These are phyloP conservation scores for Pichia cephalocereana DNA, from an alignment of 805 yeast species.

Conservation along the genomic window DNA sequence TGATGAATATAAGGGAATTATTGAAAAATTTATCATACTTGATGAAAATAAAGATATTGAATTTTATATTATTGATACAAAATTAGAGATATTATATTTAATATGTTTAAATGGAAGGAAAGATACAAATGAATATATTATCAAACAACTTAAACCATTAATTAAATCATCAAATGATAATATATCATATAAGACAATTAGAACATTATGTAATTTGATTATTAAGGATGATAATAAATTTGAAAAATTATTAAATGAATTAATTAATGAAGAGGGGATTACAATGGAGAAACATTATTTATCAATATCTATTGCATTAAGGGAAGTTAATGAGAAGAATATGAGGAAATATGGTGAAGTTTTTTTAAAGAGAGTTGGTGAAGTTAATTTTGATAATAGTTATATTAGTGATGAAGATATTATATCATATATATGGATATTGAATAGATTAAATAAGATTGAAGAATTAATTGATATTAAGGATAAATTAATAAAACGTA, in stretches of 20 bases:
- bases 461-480: constrained; percentile 1
- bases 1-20: too few species aligned
- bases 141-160: not conserved
- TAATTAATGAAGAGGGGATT: not conserved
- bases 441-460: not conserved
- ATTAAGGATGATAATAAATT: constrained; percentile 34
- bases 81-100: constrained; percentile 75
- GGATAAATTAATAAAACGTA: not conserved
- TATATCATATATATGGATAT: constrained; percentile 1
- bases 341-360: not conserved
- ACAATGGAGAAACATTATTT: constrained; percentile 1
- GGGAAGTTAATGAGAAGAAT: not conserved
- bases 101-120: constrained; percentile 37
- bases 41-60: not conserved
- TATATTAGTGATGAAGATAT: constrained; percentile 4
- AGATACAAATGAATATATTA: not conserved
- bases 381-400: not conserved
- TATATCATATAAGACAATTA: constrained; percentile 65
- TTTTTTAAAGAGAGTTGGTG: not conserved
- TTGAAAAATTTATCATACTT: too few species aligned
- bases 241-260: not conserved
- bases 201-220: constrained; percentile 87
- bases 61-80: constrained; percentile 73
- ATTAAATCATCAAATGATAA: constrained; percentile 1
- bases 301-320: not conserved